Base-by-base conservation (phyloP, 805 yeast genomes). In the Saturnispora diversa region DNA sequence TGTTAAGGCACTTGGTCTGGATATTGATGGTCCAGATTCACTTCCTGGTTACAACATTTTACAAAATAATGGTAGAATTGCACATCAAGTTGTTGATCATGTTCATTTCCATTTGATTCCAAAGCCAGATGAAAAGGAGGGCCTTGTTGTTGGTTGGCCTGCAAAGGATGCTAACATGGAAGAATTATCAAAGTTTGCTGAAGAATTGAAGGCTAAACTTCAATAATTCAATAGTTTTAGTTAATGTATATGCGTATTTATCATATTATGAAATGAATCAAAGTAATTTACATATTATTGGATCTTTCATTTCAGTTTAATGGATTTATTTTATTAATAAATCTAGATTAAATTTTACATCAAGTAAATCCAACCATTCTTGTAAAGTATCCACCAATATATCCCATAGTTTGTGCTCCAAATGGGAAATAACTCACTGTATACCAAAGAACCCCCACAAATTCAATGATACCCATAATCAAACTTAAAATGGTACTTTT, bases 91-190 rank as follows among this genome's bases (percentile, higher is more conserved):
- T 42, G 97, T 92, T 43, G 92, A 84, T 51, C 98, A 90, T 59
- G 97, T 92, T 44, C 98, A 90, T 61, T 84, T 92, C 74, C 98
- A 90, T 61, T 75, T 90, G 60, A 90, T 90, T 58, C 98, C 98
- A 37, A 90, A 90, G 72, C 72, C 72, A 44, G 80, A 78, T 52
- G 66, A 62, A 2, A 70, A 72, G 30, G 68, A 88, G 15, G 98
- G 98, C 1, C 70, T 90, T 48, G 72, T 70, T 26, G 86, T 90
- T 24, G 95, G 92, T 21, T 92, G 98, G 97, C 97, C 97, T n/a
- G 80, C 87, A 15, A 74, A 78, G 52, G 75, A 69, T 42, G 83
- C 90, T 24, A 83, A 84, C 56, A 78, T 84, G 60, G 87, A 69
- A 11, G 75, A 79, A 39, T 66, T 88, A 56, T 80, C 81, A 39